These are phyloP conservation scores for Boletellus sp. DNA, from an alignment of 768 basidiomycete genomes.

Conservation along the genomic window DNA sequence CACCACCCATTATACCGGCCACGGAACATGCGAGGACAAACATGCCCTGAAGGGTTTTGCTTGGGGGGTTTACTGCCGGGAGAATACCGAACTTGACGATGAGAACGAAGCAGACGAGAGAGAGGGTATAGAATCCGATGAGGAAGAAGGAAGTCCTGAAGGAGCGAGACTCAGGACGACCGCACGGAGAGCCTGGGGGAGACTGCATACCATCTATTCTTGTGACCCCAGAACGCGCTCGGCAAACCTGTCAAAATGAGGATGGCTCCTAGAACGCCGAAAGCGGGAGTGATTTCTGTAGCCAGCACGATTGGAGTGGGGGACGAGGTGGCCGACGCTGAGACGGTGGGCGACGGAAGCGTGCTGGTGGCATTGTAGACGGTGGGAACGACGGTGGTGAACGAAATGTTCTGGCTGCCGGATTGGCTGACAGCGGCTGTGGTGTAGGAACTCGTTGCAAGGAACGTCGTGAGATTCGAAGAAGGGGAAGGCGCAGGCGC, in stretches of 20 bases:
- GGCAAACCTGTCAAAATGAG: conserved; percentile 89
- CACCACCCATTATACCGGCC: conserved; percentile 82
- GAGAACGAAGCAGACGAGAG: conserved; percentile 82
- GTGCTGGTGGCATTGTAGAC: conserved; percentile 61
- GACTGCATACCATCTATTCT: conserved; percentile 80
- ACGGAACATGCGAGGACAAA: conserved; percentile 81
- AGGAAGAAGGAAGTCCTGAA: conserved; percentile 90
- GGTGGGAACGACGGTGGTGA: conserved; percentile 57
- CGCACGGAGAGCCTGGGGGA: neutral
- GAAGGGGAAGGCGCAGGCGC: neutral
- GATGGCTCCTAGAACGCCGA: conserved; percentile 83
- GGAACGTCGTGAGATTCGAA: conserved; percentile 47
- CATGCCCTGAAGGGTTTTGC: conserved; percentile 75
- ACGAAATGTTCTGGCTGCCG: conserved; percentile 44
- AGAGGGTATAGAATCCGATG: conserved; percentile 85
- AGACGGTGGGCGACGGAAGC: conserved; percentile 44
- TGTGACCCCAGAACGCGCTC: conserved; percentile 89
- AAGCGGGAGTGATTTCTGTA: conserved; percentile 80
- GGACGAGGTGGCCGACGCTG: conserved; percentile 39
- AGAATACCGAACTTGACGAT: conserved; percentile 87
- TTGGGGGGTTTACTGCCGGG: conserved; percentile 79
- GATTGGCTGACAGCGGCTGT: conserved; percentile 46
- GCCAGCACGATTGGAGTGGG: conserved; percentile 39
- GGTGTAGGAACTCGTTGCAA: conserved; percentile 51
- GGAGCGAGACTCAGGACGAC: conserved; percentile 11